Evolutionary conservation across 164 flowering plant species (phyloP), one percentile per base, ranked within the genome.

Genomic region (Nelumbo lutea): DNA sequence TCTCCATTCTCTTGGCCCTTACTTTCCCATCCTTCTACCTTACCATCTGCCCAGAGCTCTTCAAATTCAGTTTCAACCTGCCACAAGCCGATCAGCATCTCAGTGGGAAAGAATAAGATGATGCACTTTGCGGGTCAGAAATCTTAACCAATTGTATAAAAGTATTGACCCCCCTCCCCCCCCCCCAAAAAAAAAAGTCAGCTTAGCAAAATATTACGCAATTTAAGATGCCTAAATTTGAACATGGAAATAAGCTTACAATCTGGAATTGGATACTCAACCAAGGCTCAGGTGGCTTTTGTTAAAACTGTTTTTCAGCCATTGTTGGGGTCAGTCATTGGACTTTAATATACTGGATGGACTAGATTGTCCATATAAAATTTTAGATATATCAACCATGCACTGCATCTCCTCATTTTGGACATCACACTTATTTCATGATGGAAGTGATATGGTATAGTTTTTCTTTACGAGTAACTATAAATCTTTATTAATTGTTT

Each of bases 1-100:
- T 81, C 73, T 3, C 89, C 96, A 83, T 92, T 90, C 72, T 88
- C 96, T 64, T 78, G 77, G 75, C 73, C 75, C 40, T 83, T 83
- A 75, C 67, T 85, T 70, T 86, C 90, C 99, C 98, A 93, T 62
- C 90, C 99, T 72, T 74, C 68, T 9, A 88, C 81, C 61, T 64
- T 79, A 9, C 86, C 88, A 71, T 70, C 79, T 39, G 59, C 82
- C 97, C 97, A 93, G 39, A 74, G 85, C 68, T 88, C 95, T 76
- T 93, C 95, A 87, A 91, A 93, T 61, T 96, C 99, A 77, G 84
- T 56, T 58, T 59, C 81, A 76, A 87, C 88, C 99, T 96, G 82
- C 66, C 59, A 75, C 9, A 65, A 68, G 57, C 39, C 65, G 78
- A 15, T n/a, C 8, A 42, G 39, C 9, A 53, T 40, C 38, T 50